Base-by-base conservation (phyloP, 2,329 filamentous ascomycete genomes). In the Sclerotinia trifoliorum region DNA sequence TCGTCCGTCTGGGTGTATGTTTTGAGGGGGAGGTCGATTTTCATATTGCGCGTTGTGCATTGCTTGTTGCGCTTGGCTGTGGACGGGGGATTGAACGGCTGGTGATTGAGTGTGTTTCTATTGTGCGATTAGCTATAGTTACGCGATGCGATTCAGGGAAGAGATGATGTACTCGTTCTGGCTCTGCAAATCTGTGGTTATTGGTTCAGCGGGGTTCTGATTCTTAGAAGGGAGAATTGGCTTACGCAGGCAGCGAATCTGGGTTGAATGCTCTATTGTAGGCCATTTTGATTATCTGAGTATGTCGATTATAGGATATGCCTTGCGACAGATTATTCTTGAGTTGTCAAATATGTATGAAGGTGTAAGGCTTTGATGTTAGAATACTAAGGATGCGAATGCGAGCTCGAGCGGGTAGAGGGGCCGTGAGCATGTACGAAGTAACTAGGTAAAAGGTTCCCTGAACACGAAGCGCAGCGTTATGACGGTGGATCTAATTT, bases 181-280 rank as follows among this genome's bases (percentile, higher is more conserved):
- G 83, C 74, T 85, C 83, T 72, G 83, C 83, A 74, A 85, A 85
- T 73, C 83, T 85, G 73, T 65, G 58, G 69, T 65, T 67, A n/a
- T 35, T 11, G 29, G 57, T 51, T 70, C 66, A 73, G 69, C 65
- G 70, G 44, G 57, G 68, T 60, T 66, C 56, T 65, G 49, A n/a
- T 26, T 19, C 65, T 46, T 13, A 49, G 70, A 69, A 29, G 44
- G 68, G 52, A 57, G 49, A 54, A 19, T 60, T 55, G 65, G 80
- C 90, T 82, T 85, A 95, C 91, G 93, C 93, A 78, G 94, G 94
- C 72, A 99, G 88, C 78, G 93, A 92, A 83, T 99, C 94, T 46
- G 94, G 94, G 80, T 99, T 96, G 83, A 93, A 95, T 67, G 90
- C 87, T 79, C 88, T 89, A 81, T 96, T 96, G 85, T 98, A 98